These are phyloP conservation scores for Dipteronia sinensis DNA, from an alignment of 345 rosid genomes.

Conservation along the genomic window DNA sequence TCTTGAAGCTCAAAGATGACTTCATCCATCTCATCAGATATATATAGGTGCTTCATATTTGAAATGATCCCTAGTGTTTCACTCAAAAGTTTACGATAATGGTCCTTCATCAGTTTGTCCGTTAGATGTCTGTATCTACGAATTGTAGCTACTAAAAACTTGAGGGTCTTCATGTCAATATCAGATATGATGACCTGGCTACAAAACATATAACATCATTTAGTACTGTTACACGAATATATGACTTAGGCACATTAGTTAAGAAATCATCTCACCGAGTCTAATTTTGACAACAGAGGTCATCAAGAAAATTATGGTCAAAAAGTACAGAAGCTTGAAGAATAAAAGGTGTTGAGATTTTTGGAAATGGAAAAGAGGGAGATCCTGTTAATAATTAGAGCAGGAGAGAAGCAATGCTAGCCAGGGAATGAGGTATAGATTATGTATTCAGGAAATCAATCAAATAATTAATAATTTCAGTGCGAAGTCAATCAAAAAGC, in stretches of 20 bases:
- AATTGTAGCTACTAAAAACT: conserved; percentile 47
- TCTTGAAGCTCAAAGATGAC: conserved; percentile 65
- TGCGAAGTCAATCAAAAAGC: neutral
- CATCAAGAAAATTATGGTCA: neutral
- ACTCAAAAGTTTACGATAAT: conserved; percentile 50
- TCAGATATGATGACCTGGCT: conserved; percentile 64
- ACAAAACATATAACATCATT: conserved; percentile 30
- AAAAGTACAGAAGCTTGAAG: neutral
- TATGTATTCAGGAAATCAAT: neutral
- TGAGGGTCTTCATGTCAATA: conserved; percentile 61
- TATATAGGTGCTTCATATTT: conserved; percentile 50
- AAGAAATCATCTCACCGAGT: neutral
- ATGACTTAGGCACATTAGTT: neutral
- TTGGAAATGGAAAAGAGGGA: neutral
- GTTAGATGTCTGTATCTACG: conserved; percentile 40
- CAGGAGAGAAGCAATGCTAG: neutral
- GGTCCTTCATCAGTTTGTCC: conserved; percentile 34
- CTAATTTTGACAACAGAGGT: neutral
- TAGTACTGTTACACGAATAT: conserved; percentile 15
- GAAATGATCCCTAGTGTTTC: conserved; percentile 57
- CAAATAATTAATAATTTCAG: neutral
- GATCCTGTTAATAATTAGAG: neutral
- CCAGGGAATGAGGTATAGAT: neutral
- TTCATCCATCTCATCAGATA: conserved; percentile 57
- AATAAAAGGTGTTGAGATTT: neutral